Evolutionary conservation across 2,329 filamentous ascomycete species (phyloP), one percentile per base, ranked within the genome.

Genomic region (Diaporthe capsici): DNA sequence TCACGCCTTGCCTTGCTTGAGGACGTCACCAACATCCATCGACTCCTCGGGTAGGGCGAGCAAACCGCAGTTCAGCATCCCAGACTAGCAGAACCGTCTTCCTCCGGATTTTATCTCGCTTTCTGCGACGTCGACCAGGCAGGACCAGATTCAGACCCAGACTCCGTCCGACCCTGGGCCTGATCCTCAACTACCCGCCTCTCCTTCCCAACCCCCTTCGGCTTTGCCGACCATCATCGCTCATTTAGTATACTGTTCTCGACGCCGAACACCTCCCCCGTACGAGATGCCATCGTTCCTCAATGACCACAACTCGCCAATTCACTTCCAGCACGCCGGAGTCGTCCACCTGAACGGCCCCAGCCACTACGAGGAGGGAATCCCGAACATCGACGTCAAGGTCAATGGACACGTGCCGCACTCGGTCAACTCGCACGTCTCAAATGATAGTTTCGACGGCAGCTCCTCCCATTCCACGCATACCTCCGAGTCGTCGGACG

Each of bases 381-480:
- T 76, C 37, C 44, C 42, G 57, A 75, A 65, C 73, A 80, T 83
- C 72, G 77, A 80, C 72, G 76, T 80, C 65, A 82, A 83, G 71
- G 78, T 78, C 79, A 80, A 81, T 82, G 82, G 80, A 80, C 84
- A 79, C 77, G 74, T 80, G 75, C 76, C 81, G 75, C 83, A 81
- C 55, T 79, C 77, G 77, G 80, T 81, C 78, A 82, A 85, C 79
- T 83, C 88, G 78, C 85, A 86, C 80, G 85, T 85, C 74, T 86
- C 86, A 80, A 85, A 87, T 84, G 87, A 88, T 80, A 88, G 85
- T 84, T 89, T 89, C 81, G 88, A 90, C 86, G 88, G 87, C 79
- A 87, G 86, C 81, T 89, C 89, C 75, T 86, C 88, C 78, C 86
- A 87, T 63, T 90, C 89, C 75, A 88, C 87, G 22, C 86, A 87